phyloP scores from a whole-genome alignment of 2,329 filamentous ascomycete species.

The Aspergillus oerlinghausenensis region DNA sequence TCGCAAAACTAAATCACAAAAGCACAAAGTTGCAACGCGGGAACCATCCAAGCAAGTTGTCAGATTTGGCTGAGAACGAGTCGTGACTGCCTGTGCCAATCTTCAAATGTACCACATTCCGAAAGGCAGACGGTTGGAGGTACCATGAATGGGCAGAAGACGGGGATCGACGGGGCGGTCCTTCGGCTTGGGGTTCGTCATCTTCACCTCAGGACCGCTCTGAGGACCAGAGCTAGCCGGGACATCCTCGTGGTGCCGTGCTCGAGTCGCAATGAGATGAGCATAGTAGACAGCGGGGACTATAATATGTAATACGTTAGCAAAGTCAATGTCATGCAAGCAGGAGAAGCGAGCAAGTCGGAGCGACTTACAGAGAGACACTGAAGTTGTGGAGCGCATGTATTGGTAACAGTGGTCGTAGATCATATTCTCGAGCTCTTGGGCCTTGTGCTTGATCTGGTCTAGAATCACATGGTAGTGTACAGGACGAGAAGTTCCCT shows the following conservation, averaged over 20 bases:
- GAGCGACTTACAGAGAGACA: slow-evolving; percentile 61
- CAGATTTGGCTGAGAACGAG: neutral
- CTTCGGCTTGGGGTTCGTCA: slow-evolving; percentile 24
- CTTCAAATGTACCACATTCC: slow-evolving; percentile 40
- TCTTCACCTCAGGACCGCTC: slow-evolving; percentile 35
- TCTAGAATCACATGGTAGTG: slow-evolving; percentile 89
- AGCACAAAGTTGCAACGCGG: neutral
- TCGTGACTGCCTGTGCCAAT: neutral
- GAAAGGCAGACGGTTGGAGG: slow-evolving; percentile 25
- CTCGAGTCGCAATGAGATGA: slow-evolving; percentile 79
- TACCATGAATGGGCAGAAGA: slow-evolving; percentile 31
- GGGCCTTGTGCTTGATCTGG: slow-evolving; percentile 63
- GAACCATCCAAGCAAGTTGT: slow-evolving; percentile 1
- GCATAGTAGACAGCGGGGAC: slow-evolving; percentile 91
- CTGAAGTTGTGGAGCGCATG: slow-evolving; percentile 82
- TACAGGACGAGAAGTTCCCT: slow-evolving; percentile 87
- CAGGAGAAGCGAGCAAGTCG: slow-evolving; percentile 18
- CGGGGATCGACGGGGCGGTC: slow-evolving; percentile 27
- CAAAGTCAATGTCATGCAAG: neutral
- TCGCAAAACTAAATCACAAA: neutral
- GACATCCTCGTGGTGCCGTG: slow-evolving; percentile 65
- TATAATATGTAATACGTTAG: slow-evolving; percentile 13
- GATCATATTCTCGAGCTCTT: slow-evolving; percentile 77
- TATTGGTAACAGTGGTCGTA: slow-evolving; percentile 97
- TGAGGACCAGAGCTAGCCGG: slow-evolving; percentile 37